These are phyloP conservation scores for Sclerotinia minor DNA, from an alignment of 2,329 filamentous ascomycete genomes.

Conservation along the genomic window DNA sequence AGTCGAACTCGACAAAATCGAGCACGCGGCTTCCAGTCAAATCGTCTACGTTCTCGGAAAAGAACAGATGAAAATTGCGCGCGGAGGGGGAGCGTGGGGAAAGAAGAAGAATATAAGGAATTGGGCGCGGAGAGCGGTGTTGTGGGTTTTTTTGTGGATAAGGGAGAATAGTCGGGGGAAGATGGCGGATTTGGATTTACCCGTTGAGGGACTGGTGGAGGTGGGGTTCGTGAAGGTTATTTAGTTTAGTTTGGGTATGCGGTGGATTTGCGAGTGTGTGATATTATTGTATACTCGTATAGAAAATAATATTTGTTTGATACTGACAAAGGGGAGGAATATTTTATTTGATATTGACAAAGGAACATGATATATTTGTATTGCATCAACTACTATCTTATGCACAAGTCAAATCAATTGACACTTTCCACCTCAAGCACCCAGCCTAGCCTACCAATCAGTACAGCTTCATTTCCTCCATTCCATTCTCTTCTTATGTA, in stretches of 20 bases:
- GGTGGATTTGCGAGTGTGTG: no score
- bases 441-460: neutral
- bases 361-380: constrained; percentile 24
- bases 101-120: constrained; percentile 41
- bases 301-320: no score
- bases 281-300: no score
- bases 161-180: constrained; percentile 66
- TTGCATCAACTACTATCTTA: constrained; percentile 15
- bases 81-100: no score
- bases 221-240: constrained; percentile 71
- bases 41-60: constrained; percentile 62
- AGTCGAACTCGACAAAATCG: constrained; percentile 49
- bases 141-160: constrained; percentile 62
- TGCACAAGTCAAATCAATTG: constrained; percentile 5
- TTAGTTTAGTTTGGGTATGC: no score
- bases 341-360: constrained; percentile 15
- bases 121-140: constrained; percentile 46
- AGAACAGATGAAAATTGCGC: constrained; percentile 56
- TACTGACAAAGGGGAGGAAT: neutral
- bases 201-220: constrained; percentile 62
- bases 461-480: neutral
- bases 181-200: constrained; percentile 61
- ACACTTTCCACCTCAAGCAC: neutral
- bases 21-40: constrained; percentile 49
- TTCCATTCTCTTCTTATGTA: constrained; percentile 13